Evolutionary conservation across 2,329 filamentous ascomycete species (phyloP).

Genomic region (Chaetomium sp.): DNA sequence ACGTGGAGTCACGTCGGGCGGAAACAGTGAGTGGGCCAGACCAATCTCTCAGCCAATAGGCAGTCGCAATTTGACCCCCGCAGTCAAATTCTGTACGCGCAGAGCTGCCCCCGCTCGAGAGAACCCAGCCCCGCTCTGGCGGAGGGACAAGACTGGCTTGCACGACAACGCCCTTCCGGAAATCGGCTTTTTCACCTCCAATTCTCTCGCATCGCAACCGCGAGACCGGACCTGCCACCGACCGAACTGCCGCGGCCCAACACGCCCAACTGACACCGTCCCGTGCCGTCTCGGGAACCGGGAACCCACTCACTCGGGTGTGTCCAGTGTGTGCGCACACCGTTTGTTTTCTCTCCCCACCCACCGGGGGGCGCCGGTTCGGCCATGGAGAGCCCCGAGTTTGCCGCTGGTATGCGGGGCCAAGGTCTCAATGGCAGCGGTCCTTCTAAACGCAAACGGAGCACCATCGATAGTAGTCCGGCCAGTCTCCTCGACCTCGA

Average conservation of each 20-base stretch:
- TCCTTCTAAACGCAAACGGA: conserved; percentile 61
- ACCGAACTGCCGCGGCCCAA: conserved; percentile 32
- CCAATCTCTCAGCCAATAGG: conserved; percentile 4
- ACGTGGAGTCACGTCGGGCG: conserved; percentile 3
- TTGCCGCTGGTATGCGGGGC: conserved; percentile 43
- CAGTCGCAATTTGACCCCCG: not conserved
- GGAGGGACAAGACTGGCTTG: conserved; percentile 13
- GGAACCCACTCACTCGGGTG: conserved; percentile 26
- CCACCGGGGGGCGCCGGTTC: conserved; percentile 17
- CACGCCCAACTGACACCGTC: conserved; percentile 30
- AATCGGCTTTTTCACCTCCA: conserved; percentile 38
- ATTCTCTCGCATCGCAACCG: conserved; percentile 35
- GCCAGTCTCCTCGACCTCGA: conserved; percentile 61
- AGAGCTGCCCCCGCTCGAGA: conserved; percentile 21
- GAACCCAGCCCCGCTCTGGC: conserved; percentile 26
- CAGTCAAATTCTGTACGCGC: conserved; percentile 18
- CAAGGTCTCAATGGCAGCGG: conserved; percentile 48
- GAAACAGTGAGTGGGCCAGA: not conserved
- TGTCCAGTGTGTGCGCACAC: conserved; percentile 16
- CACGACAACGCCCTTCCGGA: conserved; percentile 33
- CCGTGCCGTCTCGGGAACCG: conserved; percentile 32
- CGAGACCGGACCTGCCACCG: conserved; percentile 37
- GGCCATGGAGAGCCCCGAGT: conserved; percentile 44
- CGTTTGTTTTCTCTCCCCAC: conserved; percentile 16
- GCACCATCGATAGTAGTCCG: conserved; percentile 62